Evolutionary conservation across 345 rosid species (phyloP).

Genomic region (Xanthoceras sorbifolium): DNA sequence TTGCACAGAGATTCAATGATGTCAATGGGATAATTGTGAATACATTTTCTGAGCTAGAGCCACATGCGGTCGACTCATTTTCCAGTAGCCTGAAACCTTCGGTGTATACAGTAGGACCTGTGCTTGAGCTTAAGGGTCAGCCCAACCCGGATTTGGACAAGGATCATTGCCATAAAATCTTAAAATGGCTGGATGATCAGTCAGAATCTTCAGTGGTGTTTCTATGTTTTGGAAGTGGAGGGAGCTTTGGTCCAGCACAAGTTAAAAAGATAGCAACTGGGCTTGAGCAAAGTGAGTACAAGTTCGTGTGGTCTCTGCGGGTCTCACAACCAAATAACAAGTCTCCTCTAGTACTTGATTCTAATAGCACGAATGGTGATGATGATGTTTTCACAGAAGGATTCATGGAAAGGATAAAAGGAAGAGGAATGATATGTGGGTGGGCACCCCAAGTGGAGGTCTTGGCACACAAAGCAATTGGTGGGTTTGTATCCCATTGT

Average conservation of each 20-base stretch:
- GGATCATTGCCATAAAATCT: background rate
- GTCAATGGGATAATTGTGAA: background rate
- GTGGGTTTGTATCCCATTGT: no score
- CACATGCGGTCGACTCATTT: background rate
- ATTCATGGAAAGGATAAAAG: conserved; percentile 18
- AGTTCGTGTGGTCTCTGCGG: no score
- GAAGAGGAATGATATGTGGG: conserved; percentile 9
- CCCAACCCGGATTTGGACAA: background rate
- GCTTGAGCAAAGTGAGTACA: no score
- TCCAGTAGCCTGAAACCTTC: background rate
- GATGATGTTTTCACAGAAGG: conserved; percentile 15
- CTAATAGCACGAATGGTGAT: no score
- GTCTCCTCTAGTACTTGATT: no score
- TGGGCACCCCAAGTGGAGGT: no score
- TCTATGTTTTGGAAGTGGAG: background rate
- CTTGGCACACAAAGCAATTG: no score
- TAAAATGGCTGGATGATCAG: background rate
- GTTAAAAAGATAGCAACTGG: no score
- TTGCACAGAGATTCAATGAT: background rate
- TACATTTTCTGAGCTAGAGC: background rate
- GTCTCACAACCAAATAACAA: no score
- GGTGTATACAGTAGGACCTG: background rate
- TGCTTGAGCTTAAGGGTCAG: background rate
- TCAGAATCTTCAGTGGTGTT: background rate
- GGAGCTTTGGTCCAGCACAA: background rate